Conservation (phyloP, 495 filamentous ascomycete species). For the Lindgomyces ingoldianus region DNA sequence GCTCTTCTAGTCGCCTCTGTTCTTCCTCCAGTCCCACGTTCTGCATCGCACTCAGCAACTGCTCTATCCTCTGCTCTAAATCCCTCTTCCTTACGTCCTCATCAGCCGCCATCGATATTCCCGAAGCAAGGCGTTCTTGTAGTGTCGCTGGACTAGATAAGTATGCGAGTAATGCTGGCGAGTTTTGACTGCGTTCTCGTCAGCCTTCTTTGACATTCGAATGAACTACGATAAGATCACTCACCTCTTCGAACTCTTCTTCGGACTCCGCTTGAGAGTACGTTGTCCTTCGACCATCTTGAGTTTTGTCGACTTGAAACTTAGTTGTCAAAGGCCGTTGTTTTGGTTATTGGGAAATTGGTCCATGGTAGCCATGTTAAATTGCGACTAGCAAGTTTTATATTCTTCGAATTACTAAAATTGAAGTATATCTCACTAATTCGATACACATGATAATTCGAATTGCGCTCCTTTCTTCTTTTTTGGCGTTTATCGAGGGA, state of each 20-base stretch:
- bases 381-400: neutral
- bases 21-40: neutral
- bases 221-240: neutral
- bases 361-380: neutral
- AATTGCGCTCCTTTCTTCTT: neutral
- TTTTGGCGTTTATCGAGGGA: neutral
- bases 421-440: neutral
- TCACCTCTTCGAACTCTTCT: neutral
- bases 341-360: neutral
- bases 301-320: neutral
- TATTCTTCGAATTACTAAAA: neutral
- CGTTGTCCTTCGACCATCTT: neutral
- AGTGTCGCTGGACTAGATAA: slow-evolving; percentile 2
- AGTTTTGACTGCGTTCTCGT: neutral
- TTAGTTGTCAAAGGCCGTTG: neutral
- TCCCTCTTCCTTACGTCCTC: neutral
- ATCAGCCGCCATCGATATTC: neutral
- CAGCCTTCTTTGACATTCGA: neutral
- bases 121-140: neutral
- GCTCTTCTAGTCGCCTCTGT: neutral
- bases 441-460: neutral
- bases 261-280: neutral
- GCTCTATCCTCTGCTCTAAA: neutral
- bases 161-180: neutral
- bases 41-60: neutral